A percentile compares a stretch with the other conserved stretches of the same genome.
Conservation (phyloP, 441 rosid species). For the Biscutella auriculata region DNA sequence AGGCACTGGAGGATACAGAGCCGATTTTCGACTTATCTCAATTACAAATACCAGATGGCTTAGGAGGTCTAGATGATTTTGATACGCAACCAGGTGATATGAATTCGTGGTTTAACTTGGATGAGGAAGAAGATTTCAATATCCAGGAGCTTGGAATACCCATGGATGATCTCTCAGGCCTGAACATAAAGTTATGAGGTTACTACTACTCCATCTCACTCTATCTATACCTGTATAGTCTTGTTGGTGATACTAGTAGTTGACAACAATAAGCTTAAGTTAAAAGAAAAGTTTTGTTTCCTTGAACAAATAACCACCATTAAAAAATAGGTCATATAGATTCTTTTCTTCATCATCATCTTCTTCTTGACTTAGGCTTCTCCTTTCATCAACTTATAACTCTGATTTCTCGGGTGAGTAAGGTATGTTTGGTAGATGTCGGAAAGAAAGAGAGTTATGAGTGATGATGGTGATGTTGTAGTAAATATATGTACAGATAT, state of each 20-base stretch:
- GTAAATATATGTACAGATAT: too few species aligned
- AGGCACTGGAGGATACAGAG: slow-evolving; percentile 37
- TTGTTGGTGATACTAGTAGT: slow-evolving; percentile 76
- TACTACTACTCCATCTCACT: slow-evolving; percentile 5
- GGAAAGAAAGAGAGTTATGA: too few species aligned
- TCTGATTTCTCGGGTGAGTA: background rate
- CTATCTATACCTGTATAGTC: slow-evolving; percentile 51
- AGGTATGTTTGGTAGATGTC: too few species aligned
- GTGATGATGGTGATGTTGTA: too few species aligned
- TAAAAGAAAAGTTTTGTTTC: slow-evolving; percentile 15
- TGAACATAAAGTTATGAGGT: slow-evolving; percentile 89
- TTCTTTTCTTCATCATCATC: slow-evolving; percentile 9
- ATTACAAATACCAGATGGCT: slow-evolving; percentile 51
- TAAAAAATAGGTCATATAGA: slow-evolving; percentile 12
- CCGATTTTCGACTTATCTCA: slow-evolving; percentile 19
- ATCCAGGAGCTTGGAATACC: slow-evolving; percentile 90
- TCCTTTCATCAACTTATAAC: background rate
- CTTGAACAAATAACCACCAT: slow-evolving; percentile 10
- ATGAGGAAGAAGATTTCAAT: slow-evolving; percentile 82
- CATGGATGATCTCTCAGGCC: slow-evolving; percentile 93
- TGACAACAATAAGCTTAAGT: slow-evolving; percentile 26
- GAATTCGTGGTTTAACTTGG: slow-evolving; percentile 89
- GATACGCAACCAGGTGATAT: slow-evolving; percentile 63
- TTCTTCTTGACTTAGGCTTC: slow-evolving; percentile 13
- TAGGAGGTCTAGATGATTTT: slow-evolving; percentile 41